A percentile compares a stretch with the other conserved stretches of the same genome.
phyloP scores from a whole-genome alignment of 176 grass and related monocot genomes.

The Cenchrus purpureus region DNA sequence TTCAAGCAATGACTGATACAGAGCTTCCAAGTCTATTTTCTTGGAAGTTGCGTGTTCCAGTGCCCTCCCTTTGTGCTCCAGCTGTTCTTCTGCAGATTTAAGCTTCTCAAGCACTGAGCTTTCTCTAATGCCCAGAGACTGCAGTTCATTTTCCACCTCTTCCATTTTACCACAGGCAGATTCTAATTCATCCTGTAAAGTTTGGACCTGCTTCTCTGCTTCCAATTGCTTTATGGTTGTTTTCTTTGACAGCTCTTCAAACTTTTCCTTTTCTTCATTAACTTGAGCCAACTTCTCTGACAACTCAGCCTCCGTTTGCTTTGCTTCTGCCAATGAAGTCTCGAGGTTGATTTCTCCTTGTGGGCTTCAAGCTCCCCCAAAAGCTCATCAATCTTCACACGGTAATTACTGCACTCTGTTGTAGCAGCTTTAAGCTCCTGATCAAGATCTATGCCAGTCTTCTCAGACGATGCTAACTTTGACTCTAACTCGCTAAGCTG shows the following conservation, averaged over 20 bases:
- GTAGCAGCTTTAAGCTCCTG: constrained; percentile 62
- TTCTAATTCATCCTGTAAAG: constrained; percentile 57
- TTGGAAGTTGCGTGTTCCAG: constrained; percentile 76
- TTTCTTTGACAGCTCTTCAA: constrained; percentile 63
- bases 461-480: constrained; percentile 66
- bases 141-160: constrained; percentile 59
- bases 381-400: constrained; percentile 58
- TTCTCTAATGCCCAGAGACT: constrained; percentile 60
- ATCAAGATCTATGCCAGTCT: constrained; percentile 64
- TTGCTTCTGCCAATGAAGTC: constrained; percentile 53
- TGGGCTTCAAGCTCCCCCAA: constrained; percentile 64
- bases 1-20: constrained; percentile 78
- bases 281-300: constrained; percentile 56
- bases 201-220: constrained; percentile 54
- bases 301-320: constrained; percentile 52
- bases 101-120: constrained; percentile 63
- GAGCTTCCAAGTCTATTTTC: constrained; percentile 69
- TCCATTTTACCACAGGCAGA: constrained; percentile 54
- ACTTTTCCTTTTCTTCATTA: constrained; percentile 71
- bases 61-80: constrained; percentile 71
- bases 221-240: constrained; percentile 57
- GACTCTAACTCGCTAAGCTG: constrained; percentile 64
- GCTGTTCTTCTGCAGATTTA: constrained; percentile 66
- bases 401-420: constrained; percentile 36
- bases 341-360: constrained; percentile 64